Conservation (phyloP, 306 rosid species). For the Sphenostylis stenocarpa region DNA sequence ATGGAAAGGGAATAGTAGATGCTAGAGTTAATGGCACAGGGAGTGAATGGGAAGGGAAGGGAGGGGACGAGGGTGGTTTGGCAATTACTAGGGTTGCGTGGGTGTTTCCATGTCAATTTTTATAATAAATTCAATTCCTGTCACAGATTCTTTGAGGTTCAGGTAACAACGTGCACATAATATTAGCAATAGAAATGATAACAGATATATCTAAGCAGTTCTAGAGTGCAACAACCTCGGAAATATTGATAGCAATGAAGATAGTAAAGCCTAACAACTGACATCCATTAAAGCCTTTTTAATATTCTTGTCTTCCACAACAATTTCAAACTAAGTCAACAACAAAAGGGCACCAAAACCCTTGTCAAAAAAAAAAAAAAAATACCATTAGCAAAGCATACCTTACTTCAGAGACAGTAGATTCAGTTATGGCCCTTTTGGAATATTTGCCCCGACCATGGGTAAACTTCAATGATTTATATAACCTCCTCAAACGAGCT, state of each 20-base stretch:
- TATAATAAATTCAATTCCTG: neutral
- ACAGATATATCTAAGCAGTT: neutral
- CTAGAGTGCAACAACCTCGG: neutral
- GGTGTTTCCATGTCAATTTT: neutral
- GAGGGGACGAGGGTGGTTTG: neutral
- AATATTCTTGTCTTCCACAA: constrained; percentile 2
- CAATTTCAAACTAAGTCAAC: constrained; percentile 8
- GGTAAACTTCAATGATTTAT: constrained; percentile 90
- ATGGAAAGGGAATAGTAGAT: neutral
- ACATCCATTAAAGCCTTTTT: neutral
- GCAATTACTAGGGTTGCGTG: neutral
- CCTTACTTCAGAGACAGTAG: constrained; percentile 91
- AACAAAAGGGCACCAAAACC: constrained; percentile 8
- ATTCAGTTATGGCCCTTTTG: constrained; percentile 64
- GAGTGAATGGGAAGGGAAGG: neutral
- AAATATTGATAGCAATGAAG: neutral
- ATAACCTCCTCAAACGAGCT: constrained; percentile 90
- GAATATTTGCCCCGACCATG: constrained; percentile 96
- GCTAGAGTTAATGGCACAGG: neutral
- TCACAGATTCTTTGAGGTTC: neutral
- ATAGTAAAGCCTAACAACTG: neutral
- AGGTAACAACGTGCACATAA: constrained; percentile 7
- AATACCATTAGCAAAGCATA: constrained; percentile 21
- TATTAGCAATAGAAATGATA: neutral
- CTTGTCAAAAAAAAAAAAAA: neutral